Base-by-base conservation (phyloP, 257 asterid species). In the Parsonsia alboflavescens region DNA sequence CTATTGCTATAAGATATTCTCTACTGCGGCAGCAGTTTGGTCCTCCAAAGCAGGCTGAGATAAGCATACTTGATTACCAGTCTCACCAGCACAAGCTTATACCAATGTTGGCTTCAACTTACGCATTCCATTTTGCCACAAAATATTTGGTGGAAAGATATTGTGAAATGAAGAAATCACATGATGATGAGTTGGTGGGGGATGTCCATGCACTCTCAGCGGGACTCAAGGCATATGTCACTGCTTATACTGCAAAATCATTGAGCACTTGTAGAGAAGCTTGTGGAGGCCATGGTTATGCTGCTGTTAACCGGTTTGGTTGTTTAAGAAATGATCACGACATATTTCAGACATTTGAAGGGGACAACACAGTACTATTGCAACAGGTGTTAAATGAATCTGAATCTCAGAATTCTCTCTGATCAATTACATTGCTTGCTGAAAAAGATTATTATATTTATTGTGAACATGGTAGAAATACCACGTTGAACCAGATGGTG, bases 201-300 rank as follows among this genome's bases (percentile, higher is more conserved):
- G 98, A 95, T 79, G 99, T 90, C 15, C 99, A 92, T 72, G 85
- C 96, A 17, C 98, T 95, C 57, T 95, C 99, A 2, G 97, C 99
- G 0, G 99, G 99, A 22, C 89, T 95, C 8, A 95, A 95, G 86
- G 88, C 99, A n/a, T 95, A 95, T 76, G 83, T 95, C 70, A 95
- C 99, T 76, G 85, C 97, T 77, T 95, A 82, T 77, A 92, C 98
- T 21, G 91, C 90, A 15, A 90, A 87, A 76, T 88, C 99, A 22
- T 77, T 95, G 84, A 95, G 97, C 82, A 84, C 80, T 54, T 95
- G 99, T 79, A 85, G 98, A 83, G 99, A 94, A 84, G 85, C 99
- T 73, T 92, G 98, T 83, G 99, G 99, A 42, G 99, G 99, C 54
- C 99, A 94, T 81, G 99, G 99, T 73, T 94, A 94, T 84, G 99